Evolutionary conservation across 2,329 filamentous ascomycete species (phyloP).

Genomic region (Stemphylium vesicarium): DNA sequence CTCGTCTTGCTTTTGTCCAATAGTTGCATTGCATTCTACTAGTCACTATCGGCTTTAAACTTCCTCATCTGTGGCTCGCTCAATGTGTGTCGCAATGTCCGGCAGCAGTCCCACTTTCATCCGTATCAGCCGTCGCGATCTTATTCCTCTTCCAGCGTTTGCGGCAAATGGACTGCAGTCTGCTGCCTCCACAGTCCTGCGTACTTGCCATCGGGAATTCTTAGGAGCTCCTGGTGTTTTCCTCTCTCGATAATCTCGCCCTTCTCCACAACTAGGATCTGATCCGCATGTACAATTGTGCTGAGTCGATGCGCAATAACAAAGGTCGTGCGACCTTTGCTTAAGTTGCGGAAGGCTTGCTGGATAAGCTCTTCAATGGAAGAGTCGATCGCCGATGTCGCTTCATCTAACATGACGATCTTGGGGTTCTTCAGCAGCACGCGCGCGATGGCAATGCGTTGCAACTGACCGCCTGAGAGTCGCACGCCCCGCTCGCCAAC

Average conservation of each 20-base stretch:
- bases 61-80: too few relatives aligned
- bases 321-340: conserved; percentile 68
- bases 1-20: too few relatives aligned
- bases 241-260: conserved; percentile 80
- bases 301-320: conserved; percentile 80
- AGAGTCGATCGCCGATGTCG: conserved; percentile 85
- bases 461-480: conserved; percentile 70
- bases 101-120: too few relatives aligned
- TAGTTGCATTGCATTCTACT: too few relatives aligned
- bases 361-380: conserved; percentile 72
- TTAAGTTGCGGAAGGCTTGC: conserved; percentile 64
- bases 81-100: too few relatives aligned
- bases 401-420: conserved; percentile 84
- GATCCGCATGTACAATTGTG: conserved; percentile 83
- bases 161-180: conserved; percentile 50
- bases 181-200: conserved; percentile 90
- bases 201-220: conserved; percentile 71
- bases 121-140: too few relatives aligned
- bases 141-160: conserved; percentile 42
- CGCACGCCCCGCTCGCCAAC: conserved; percentile 51
- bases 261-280: conserved; percentile 78
- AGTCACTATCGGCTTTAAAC: too few relatives aligned
- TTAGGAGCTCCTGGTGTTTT: conserved; percentile 79
- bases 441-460: conserved; percentile 72
- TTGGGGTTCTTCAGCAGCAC: conserved; percentile 81